Evolutionary conservation across 257 asterid genomes (phyloP), one percentile per base, ranked within the genome.

Genomic region (Gentiana dahurica): DNA sequence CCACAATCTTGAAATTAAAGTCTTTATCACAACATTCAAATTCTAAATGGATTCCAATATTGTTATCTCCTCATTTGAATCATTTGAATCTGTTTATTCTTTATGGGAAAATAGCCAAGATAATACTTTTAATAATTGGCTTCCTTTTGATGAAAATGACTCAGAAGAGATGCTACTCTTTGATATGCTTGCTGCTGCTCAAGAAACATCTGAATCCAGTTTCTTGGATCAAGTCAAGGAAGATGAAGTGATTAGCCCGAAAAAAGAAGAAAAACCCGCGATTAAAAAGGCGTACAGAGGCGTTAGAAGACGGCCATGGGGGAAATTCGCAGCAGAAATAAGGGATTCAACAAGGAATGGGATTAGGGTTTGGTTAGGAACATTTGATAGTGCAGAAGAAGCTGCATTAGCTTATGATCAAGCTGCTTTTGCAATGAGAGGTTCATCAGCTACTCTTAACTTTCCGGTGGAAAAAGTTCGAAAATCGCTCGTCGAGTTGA

Each of bases 321-420:
- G 96, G 35, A 87, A 84, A 59, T 87, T 67, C 66, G 96, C 96
- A 46, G 95, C 95, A 11, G 96, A 87, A 71, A 87, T 87, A 4
- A 66, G 96, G 54, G 96, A 87, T 49, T 87, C 96, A 2, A 87
- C 96, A 0, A 58, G 96, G 71, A 80, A 84, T 45, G 95, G 96
- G 3, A 72, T 78, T 33, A 59, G 96, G 7, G 96, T 87, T 4
- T 87, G 96, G 96, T 78, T 87, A 0, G 96, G 96, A 44, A 87
- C 95, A 3, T 87, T 87, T 59, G 95, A 87, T 39, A 78, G 68
- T n/a, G 87, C 93, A 15, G 95, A 87, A 76, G 93, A 69, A 7
- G 96, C 95, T 45, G 96, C 95, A 46, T 45, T 87, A 78, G 96
- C 95, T 36, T 87, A 87, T 54, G 96, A 87, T 43, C 95, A 87